A percentile compares a stretch with the other conserved stretches of the same genome.
Conservation (phyloP, 2,329 filamentous ascomycete species). For the Fusarium sp. region DNA sequence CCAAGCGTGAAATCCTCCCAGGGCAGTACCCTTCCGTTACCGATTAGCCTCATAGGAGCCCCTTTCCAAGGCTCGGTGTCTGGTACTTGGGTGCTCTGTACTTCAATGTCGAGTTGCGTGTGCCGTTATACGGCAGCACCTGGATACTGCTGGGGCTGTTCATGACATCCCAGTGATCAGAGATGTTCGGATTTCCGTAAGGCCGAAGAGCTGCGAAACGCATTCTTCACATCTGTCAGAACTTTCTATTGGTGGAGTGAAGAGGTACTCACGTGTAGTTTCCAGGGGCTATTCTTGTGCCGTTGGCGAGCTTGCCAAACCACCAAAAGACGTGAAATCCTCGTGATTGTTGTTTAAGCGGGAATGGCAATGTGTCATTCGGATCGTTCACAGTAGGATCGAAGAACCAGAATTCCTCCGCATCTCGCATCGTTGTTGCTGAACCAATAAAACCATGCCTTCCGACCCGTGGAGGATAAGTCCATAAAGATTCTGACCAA, state of each 20-base stretch:
- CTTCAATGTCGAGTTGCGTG: constrained; percentile 38
- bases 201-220: constrained; percentile 54
- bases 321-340: constrained; percentile 51
- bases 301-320: constrained; percentile 55
- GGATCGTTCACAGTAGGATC: constrained; percentile 49
- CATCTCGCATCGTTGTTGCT: constrained; percentile 51
- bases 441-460: constrained; percentile 54
- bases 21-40: not conserved
- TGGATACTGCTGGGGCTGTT: constrained; percentile 46
- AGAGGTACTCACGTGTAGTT: constrained; percentile 51
- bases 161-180: constrained; percentile 55
- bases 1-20: not conserved
- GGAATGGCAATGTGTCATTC: constrained; percentile 52
- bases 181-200: constrained; percentile 52
- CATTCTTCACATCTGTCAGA: constrained; percentile 44
- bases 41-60: not conserved
- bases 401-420: constrained; percentile 47
- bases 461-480: constrained; percentile 52
- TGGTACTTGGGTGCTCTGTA: constrained; percentile 20
- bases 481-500: constrained; percentile 53
- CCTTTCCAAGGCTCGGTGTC: not conserved
- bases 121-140: constrained; percentile 46
- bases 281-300: constrained; percentile 51
- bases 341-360: constrained; percentile 47
- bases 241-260: not conserved